Evolutionary conservation across 2,329 filamentous ascomycete species (phyloP).

Genomic region (Xylaria arbuscula): DNA sequence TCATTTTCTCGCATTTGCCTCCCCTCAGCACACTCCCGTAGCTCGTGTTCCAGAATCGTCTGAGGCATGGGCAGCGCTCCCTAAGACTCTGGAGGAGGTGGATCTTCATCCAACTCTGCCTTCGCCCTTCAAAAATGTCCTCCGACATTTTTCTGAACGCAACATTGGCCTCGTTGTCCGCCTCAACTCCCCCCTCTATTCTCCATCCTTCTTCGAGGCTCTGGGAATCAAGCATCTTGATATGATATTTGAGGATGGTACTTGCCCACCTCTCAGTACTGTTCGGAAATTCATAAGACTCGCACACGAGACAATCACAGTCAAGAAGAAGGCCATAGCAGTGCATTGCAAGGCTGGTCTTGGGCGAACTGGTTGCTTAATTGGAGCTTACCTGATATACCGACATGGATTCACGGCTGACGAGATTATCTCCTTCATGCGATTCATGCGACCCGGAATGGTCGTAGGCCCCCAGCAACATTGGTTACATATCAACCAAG

Average conservation of each 20-base stretch:
- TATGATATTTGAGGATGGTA: constrained; percentile 99
- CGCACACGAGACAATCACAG: constrained; percentile 92
- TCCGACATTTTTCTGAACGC: constrained; percentile 86
- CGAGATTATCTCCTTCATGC: constrained; percentile 97
- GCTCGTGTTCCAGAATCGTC: constrained; percentile 77
- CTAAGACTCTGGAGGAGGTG: constrained; percentile 79
- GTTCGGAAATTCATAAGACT: constrained; percentile 95
- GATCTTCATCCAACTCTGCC: constrained; percentile 77
- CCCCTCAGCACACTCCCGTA: constrained; percentile 84
- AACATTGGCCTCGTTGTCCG: constrained; percentile 94
- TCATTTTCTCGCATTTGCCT: constrained; percentile 94
- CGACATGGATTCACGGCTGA: constrained; percentile 97
- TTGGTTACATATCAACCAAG: constrained; percentile 98
- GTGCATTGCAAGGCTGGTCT: constrained; percentile 99
- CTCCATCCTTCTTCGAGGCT: constrained; percentile 95
- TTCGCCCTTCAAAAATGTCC: constrained; percentile 93
- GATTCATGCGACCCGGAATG: constrained; percentile 99
- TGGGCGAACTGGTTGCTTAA: constrained; percentile 93
- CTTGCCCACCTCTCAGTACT: constrained; percentile 87
- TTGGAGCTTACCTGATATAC: constrained; percentile 98
- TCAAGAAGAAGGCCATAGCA: constrained; percentile 91
- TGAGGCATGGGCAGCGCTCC: constrained; percentile 78
- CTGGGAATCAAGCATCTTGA: constrained; percentile 95
- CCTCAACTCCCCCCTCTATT: constrained; percentile 95
- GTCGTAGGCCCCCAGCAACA: constrained; percentile 98